Percentiles rank a stretch among this genome's conserved stretches.
These are phyloP conservation scores for Neonectria magnoliae DNA, from an alignment of 2,329 filamentous ascomycete species.

Conservation along the genomic window DNA sequence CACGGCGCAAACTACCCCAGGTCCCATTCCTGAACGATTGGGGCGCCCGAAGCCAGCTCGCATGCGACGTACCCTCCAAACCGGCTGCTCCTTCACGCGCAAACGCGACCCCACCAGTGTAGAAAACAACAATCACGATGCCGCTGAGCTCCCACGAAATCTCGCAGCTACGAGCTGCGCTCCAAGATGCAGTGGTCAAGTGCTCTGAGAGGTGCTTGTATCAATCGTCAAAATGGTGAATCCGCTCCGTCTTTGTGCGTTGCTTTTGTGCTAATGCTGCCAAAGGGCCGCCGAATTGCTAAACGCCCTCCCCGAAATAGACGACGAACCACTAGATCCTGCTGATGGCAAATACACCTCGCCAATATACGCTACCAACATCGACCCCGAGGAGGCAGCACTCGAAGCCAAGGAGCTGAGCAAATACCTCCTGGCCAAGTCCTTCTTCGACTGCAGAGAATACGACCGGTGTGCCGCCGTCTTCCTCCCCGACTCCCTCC, in stretches of 20 bases:
- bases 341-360: constrained; percentile 53
- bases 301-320: constrained; percentile 77
- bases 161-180: constrained; percentile 73
- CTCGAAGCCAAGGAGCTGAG: constrained; percentile 83
- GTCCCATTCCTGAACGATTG: not conserved
- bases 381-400: constrained; percentile 76
- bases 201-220: constrained; percentile 96
- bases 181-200: constrained; percentile 87
- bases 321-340: constrained; percentile 56
- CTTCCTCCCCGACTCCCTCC: constrained; percentile 82
- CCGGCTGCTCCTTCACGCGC: not conserved
- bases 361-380: constrained; percentile 63
- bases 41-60: not conserved
- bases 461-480: constrained; percentile 93
- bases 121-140: constrained; percentile 54
- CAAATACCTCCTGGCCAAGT: constrained; percentile 89
- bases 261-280: constrained; percentile 28
- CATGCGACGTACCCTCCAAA: not conserved
- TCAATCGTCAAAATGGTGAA: constrained; percentile 94
- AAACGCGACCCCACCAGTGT: constrained; percentile 28
- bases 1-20: not conserved
- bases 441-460: constrained; percentile 94
- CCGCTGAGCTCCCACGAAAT: constrained; percentile 65
- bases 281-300: constrained; percentile 92
- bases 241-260: not conserved